Evolutionary conservation across 164 flowering plant species (phyloP).

Genomic region (Vitis rotundifolia): DNA sequence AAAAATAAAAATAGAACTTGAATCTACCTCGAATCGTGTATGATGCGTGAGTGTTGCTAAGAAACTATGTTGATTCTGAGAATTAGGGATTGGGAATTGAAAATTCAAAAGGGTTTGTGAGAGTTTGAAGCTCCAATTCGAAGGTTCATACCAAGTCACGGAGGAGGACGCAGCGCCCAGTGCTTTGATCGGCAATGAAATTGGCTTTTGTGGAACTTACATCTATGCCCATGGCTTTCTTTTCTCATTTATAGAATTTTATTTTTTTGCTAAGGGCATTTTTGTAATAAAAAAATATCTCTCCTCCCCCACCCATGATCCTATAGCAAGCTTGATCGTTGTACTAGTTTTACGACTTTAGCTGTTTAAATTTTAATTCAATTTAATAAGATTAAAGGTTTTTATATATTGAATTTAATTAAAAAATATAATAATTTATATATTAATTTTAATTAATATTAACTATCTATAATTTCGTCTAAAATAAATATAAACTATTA

Average conservation of each 20-base stretch:
- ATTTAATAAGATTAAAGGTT: no score
- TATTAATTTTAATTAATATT: no score
- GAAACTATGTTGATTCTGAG: background rate
- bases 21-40: conserved; percentile 6
- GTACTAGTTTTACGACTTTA: no score
- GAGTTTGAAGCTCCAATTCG: conserved; percentile 22
- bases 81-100: background rate
- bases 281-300: no score
- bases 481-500: no score
- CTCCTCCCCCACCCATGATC: no score
- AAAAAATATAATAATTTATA: no score
- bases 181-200: conserved; percentile 41
- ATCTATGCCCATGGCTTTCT: conserved; percentile 5
- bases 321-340: no score
- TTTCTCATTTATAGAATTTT: background rate
- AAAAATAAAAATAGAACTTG: background rate
- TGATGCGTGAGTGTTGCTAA: background rate
- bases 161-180: conserved; percentile 29
- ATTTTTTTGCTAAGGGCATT: no score
- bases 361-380: no score
- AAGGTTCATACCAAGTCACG: conserved; percentile 31
- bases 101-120: background rate
- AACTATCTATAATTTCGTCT: no score
- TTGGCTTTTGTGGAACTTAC: conserved; percentile 11
- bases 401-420: no score